Evolutionary conservation across 2,329 filamentous ascomycete species (phyloP).

Genomic region (Ceratocystis lukuohia): DNA sequence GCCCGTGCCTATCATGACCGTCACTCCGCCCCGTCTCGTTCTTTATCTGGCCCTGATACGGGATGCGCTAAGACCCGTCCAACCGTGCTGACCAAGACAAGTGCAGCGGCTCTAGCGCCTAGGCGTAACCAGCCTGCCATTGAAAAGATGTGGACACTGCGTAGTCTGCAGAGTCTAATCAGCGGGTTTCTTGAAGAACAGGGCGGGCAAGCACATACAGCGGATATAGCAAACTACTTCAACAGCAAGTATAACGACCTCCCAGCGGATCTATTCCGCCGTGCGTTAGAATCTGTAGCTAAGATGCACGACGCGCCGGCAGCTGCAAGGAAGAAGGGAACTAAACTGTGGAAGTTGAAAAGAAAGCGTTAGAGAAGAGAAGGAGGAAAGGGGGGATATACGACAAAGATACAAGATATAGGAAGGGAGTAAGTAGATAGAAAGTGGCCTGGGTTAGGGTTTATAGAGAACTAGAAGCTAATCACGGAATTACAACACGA

Average conservation of each 20-base stretch:
- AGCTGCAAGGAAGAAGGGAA: slow-evolving; percentile 34
- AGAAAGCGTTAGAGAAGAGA: neutral
- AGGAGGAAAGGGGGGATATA: neutral
- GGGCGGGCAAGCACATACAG: slow-evolving; percentile 55
- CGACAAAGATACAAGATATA: neutral
- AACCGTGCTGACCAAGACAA: slow-evolving; percentile 30
- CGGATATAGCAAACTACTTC: slow-evolving; percentile 32
- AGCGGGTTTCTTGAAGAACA: slow-evolving; percentile 60
- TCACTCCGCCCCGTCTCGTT: slow-evolving; percentile 54
- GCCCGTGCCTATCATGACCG: slow-evolving; percentile 43
- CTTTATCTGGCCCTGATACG: slow-evolving; percentile 40
- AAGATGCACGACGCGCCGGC: slow-evolving; percentile 43
- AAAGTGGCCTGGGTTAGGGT: neutral
- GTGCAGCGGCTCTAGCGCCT: slow-evolving; percentile 24
- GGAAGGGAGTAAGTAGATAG: neutral
- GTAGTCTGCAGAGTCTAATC: slow-evolving; percentile 13
- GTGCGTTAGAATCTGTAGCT: slow-evolving; percentile 64
- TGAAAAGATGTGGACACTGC: slow-evolving; percentile 17
- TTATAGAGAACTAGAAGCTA: neutral
- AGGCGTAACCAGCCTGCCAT: slow-evolving; percentile 31
- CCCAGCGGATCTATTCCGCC: slow-evolving; percentile 46
- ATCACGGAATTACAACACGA: neutral
- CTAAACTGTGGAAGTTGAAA: slow-evolving; percentile 42
- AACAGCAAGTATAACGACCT: slow-evolving; percentile 19
- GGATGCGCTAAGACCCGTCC: slow-evolving; percentile 47